Percentiles rank a stretch among this genome's conserved stretches.
These are phyloP conservation scores for Asterochloris sp. DNA, from an alignment of 139 green algal genomes.

Conservation along the genomic window DNA sequence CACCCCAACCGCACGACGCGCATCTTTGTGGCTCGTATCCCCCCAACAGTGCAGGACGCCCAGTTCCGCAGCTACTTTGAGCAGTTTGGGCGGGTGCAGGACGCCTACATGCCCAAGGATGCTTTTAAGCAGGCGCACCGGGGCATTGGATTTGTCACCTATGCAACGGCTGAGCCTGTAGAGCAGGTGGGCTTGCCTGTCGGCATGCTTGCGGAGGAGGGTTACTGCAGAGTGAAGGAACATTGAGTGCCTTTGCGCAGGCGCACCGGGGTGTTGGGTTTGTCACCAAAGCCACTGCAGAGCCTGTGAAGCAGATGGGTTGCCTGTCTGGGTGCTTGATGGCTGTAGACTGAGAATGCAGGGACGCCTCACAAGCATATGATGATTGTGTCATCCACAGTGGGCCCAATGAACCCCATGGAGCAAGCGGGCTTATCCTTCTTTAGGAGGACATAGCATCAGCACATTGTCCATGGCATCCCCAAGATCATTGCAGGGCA, in stretches of 20 bases:
- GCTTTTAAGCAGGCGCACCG: constrained; percentile 70
- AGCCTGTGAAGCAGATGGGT: constrained; percentile 60
- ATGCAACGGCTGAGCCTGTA: constrained; percentile 61
- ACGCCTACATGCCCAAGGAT: constrained; percentile 90
- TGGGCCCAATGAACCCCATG: too few species aligned
- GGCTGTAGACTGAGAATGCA: too few species aligned
- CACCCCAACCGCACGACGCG: constrained; percentile 45
- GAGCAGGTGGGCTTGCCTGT: constrained; percentile 52
- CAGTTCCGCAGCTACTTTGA: constrained; percentile 87
- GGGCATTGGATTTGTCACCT: constrained; percentile 90
- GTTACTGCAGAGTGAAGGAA: too few species aligned
- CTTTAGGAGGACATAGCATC: too few species aligned
- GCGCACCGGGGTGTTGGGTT: constrained; percentile 85
- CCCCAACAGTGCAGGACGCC: constrained; percentile 62
- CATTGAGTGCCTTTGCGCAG: constrained; percentile 48
- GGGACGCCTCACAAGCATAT: too few species aligned
- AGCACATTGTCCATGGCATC: too few species aligned
- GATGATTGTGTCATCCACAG: too few species aligned
- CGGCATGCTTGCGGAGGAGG: too few species aligned
- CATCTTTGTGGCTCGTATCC: constrained; percentile 89
- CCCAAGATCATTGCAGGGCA: too few species aligned
- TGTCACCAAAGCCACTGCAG: constrained; percentile 71
- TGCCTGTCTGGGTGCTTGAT: too few species aligned
- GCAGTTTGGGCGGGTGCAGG: constrained; percentile 73
- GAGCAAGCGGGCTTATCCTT: too few species aligned